These are phyloP conservation scores for Neurospora terricola DNA, from an alignment of 495 filamentous ascomycete species.

Conservation along the genomic window DNA sequence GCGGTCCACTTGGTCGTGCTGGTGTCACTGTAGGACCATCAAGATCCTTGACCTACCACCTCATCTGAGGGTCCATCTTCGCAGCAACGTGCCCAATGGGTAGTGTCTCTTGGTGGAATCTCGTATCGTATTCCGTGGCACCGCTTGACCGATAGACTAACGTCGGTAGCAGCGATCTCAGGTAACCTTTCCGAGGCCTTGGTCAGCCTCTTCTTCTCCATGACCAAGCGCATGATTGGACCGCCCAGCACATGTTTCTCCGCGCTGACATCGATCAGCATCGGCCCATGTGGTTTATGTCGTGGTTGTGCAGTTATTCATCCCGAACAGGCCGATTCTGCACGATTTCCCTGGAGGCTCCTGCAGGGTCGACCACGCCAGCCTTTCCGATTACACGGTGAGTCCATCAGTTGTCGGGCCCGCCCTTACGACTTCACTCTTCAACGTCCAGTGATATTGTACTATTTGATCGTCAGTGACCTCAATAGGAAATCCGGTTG, in stretches of 20 bases:
- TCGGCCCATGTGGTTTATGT: background rate
- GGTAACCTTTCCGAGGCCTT: background rate
- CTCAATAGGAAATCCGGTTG: background rate
- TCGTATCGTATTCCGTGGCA: background rate
- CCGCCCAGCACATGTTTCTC: background rate
- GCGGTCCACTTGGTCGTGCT: background rate
- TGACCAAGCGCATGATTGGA: background rate
- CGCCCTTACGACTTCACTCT: background rate
- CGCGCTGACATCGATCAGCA: background rate
- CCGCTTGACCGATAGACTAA: background rate
- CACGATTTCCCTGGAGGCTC: background rate
- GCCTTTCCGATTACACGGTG: background rate
- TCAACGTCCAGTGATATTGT: background rate
- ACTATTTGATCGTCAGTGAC: background rate
- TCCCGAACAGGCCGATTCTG: background rate
- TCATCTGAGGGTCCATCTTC: background rate
- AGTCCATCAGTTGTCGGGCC: background rate
- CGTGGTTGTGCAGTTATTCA: background rate
- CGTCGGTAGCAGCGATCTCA: background rate
- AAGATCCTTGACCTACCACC: background rate
- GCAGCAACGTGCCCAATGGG: background rate
- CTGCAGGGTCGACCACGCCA: background rate
- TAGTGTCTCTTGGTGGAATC: background rate
- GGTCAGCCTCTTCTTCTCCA: background rate
- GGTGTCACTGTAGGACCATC: background rate